phyloP scores from a whole-genome alignment of 441 rosid genomes.

The Bocquillonia castaneifolia region DNA sequence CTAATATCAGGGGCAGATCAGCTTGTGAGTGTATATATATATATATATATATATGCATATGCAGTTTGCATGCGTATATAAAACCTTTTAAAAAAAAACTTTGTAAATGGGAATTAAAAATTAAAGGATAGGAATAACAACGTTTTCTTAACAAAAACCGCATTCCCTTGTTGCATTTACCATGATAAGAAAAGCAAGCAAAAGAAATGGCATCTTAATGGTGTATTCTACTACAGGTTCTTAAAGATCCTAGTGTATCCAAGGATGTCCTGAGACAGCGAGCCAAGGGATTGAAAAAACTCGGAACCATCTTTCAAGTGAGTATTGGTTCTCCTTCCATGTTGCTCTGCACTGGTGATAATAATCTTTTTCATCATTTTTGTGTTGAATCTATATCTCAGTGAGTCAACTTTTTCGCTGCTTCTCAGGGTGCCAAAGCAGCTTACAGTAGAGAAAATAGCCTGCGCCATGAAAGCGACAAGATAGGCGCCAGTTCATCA shows the following conservation, averaged over 20 bases:
- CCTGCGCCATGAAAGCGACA: slow-evolving; percentile 53
- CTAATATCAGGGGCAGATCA: neutral
- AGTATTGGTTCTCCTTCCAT: slow-evolving; percentile 19
- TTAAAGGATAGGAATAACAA: no score
- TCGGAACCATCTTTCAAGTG: slow-evolving; percentile 81
- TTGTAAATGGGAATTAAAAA: no score
- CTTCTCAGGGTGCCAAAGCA: slow-evolving; percentile 65
- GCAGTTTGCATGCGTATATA: no score
- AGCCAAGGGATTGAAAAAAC: slow-evolving; percentile 65
- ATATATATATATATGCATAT: no score
- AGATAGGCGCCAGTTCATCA: slow-evolving; percentile 33
- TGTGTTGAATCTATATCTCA: slow-evolving; percentile 3
- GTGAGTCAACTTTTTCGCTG: slow-evolving; percentile 1
- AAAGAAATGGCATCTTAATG: neutral
- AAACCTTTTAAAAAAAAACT: no score
- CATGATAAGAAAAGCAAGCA: neutral
- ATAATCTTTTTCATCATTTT: slow-evolving; percentile 1
- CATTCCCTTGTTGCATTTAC: neutral
- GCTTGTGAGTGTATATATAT: neutral
- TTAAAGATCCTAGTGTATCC: slow-evolving; percentile 54
- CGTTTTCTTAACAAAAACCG: no score
- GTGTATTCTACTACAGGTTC: slow-evolving; percentile 39
- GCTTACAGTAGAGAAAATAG: slow-evolving; percentile 73
- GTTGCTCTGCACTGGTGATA: neutral
- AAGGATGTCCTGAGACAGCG: slow-evolving; percentile 53